Evolutionary conservation across 1,284 basidiomycete genomes (phyloP).

Genomic region (Ustilago nuda): DNA sequence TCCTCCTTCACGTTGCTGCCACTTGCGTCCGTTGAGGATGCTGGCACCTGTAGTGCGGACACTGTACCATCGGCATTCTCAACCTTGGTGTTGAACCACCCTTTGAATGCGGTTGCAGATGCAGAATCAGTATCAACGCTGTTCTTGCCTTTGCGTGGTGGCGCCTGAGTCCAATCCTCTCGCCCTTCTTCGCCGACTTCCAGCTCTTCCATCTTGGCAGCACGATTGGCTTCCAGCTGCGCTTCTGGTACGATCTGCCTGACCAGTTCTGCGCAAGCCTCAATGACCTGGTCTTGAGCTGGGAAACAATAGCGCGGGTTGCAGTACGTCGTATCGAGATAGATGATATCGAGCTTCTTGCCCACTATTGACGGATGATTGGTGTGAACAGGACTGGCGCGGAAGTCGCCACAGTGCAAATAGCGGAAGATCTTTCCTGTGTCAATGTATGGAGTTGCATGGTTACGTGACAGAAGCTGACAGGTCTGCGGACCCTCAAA

Average conservation of each 20-base stretch:
- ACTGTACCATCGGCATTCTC: slow-evolving; percentile 22
- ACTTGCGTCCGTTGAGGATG: not conserved
- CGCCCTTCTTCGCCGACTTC: slow-evolving; percentile 63
- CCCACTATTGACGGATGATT: slow-evolving; percentile 55
- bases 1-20: slow-evolving; percentile 67
- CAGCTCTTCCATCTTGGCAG: slow-evolving; percentile 32
- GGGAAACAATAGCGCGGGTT: slow-evolving; percentile 96
- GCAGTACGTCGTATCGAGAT: slow-evolving; percentile 96
- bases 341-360: slow-evolving; percentile 80
- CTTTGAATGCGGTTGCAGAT: slow-evolving; percentile 58
- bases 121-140: slow-evolving; percentile 32
- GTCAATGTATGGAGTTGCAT: slow-evolving; percentile 42
- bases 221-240: slow-evolving; percentile 21
- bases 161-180: slow-evolving; percentile 48
- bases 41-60: slow-evolving; percentile 10
- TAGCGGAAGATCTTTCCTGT: slow-evolving; percentile 79
- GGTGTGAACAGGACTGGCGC: slow-evolving; percentile 67
- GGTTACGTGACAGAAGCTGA: slow-evolving; percentile 73
- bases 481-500: slow-evolving; percentile 91
- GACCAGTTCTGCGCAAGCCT: slow-evolving; percentile 88
- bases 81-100: slow-evolving; percentile 45
- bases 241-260: slow-evolving; percentile 59
- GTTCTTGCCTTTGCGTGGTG: slow-evolving; percentile 64
- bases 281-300: slow-evolving; percentile 89
- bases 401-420: slow-evolving; percentile 88